These are phyloP conservation scores for Nyssa sinensis DNA, from an alignment of 148 eudicot species.

Conservation along the genomic window DNA sequence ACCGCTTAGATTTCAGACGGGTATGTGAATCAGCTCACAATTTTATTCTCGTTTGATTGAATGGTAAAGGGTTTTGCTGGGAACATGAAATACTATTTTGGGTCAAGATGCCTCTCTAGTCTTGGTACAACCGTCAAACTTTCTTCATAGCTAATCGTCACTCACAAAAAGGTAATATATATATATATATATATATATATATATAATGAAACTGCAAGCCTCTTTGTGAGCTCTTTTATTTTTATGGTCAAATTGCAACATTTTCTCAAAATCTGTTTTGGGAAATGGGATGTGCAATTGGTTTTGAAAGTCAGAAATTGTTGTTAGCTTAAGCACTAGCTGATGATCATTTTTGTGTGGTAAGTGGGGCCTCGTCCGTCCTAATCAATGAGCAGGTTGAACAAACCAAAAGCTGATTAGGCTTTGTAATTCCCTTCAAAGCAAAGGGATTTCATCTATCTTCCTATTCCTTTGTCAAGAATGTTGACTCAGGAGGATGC, in stretches of 20 bases:
- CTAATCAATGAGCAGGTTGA: not conserved
- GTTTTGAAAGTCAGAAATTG: not conserved
- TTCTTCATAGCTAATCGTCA: not conserved
- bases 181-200: too few species aligned
- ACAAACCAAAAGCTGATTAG: not conserved
- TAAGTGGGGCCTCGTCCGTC: slow-evolving; percentile 7
- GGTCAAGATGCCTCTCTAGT: not conserved
- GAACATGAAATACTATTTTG: not conserved
- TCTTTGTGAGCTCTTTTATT: not conserved
- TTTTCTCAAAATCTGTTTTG: not conserved
- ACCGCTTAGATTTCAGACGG: too few species aligned
- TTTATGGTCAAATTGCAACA: not conserved
- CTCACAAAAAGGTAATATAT: not conserved
- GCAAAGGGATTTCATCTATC: slow-evolving; percentile 1
- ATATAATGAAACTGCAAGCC: not conserved
- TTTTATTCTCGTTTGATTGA: too few species aligned
- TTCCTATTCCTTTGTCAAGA: not conserved
- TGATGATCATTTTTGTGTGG: not conserved
- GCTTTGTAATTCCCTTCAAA: not conserved
- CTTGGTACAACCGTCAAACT: not conserved
- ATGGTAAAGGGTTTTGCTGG: not conserved
- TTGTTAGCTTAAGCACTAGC: not conserved
- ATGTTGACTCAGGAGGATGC: not conserved
- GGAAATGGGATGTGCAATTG: not conserved
- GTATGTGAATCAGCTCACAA: too few species aligned